phyloP scores from a whole-genome alignment of 2,329 filamentous ascomycete species.

The Nemania diffusa region DNA sequence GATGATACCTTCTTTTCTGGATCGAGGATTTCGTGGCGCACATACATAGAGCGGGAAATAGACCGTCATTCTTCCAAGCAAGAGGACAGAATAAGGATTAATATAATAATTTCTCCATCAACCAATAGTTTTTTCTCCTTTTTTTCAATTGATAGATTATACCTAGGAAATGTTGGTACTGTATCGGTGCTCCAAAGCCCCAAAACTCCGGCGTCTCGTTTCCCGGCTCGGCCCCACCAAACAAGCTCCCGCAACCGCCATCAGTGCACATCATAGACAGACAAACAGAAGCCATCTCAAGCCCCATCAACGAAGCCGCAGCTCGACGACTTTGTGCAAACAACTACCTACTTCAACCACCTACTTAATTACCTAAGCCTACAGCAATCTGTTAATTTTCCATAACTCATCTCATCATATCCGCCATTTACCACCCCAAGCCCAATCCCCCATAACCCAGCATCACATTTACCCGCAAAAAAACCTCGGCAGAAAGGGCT shows the following conservation, averaged over 20 bases:
- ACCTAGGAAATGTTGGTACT: no score
- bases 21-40: neutral
- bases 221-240: conserved; percentile 22
- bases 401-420: neutral
- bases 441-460: no score
- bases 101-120: neutral
- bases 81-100: neutral
- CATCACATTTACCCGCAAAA: neutral
- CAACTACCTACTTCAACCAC: neutral
- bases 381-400: neutral
- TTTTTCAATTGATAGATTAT: no score
- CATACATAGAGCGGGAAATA: neutral
- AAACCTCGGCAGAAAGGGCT: neutral
- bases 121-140: no score
- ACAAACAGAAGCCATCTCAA: conserved; percentile 2
- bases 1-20: neutral
- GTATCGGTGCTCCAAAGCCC: neutral
- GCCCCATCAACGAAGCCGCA: neutral
- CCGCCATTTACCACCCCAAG: neutral
- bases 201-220: neutral
- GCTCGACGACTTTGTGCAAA: no score
- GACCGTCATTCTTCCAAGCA: neutral
- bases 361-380: no score
- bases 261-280: neutral
- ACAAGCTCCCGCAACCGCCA: conserved; percentile 20